Base-by-base conservation (phyloP, 202 grass and related monocot genomes). In the Digitaria exilis region DNA sequence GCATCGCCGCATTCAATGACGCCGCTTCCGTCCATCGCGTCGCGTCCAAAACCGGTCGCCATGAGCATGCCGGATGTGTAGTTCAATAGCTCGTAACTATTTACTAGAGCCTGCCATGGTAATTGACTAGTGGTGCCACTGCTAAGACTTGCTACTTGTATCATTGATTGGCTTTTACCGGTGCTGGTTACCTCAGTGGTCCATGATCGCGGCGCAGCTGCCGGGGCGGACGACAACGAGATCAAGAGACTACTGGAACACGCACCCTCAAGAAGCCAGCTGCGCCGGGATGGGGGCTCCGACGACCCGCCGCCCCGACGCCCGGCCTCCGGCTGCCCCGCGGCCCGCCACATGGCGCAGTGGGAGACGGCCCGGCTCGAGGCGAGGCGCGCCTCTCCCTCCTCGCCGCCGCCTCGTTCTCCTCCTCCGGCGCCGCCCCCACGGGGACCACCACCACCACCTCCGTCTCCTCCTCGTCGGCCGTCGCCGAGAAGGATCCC, bases 241-340 rank as follows among this genome's bases (percentile, higher is more conserved):
- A 92, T 99, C 82, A 99, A 99, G 88, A 99, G n/a, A 99, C 89
- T 96, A 94, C 86, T 99, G 97, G 97, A 99, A 99, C 86, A 99
- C 97, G 73, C 97, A 96, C 87, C n/a, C 92, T 99, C 67, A 99
- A 99, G 93, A 99, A 96, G 87, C n/a, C 90, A 92, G 54, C 96
- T 96, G 31, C 89, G 86, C 29, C 87, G 86, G n/a, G 76, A 94
- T 97, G 92, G 94, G n/a, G n/a, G 89, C 55, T 76, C 82, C n/a
- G 78, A 64, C 31, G 82, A 92, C 39, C 75, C 91, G 0, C 80
- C 79, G 32, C 84, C 80, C 22, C 83, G n/a, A n/a, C n/a, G 87
- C 9, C 79, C 84, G 62, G 80, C 90, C 18, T 54, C 87, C 45
- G 80, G 86, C 46, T 62, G 87, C 84, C 73, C 85, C 4, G 79